A percentile compares a stretch with the other conserved stretches of the same genome.
Evolutionary conservation across 2,329 filamentous ascomycete genomes (phyloP).

Genomic region (Exophiala dermatitidis): DNA sequence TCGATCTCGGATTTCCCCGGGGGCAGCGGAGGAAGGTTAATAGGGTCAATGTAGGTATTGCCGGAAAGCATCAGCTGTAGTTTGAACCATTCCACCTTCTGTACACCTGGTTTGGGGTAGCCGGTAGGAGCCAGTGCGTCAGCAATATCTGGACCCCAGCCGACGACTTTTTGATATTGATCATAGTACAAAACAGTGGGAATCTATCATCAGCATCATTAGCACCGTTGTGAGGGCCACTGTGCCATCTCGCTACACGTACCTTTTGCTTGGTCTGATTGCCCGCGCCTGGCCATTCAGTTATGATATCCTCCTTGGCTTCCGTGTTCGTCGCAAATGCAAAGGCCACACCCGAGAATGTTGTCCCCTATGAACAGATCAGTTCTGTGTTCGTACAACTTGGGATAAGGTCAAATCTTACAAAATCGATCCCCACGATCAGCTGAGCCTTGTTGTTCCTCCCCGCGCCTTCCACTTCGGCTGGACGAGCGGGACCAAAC

Average conservation of each 20-base stretch:
- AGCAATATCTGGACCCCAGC: constrained; percentile 96
- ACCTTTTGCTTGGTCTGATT: constrained; percentile 99
- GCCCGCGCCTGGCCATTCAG: constrained; percentile 95
- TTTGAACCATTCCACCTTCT: constrained; percentile 99
- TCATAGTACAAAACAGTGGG: constrained; percentile 99
- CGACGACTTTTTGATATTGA: constrained; percentile 98
- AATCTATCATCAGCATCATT: constrained; percentile 54
- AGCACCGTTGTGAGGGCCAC: not conserved
- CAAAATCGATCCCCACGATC: constrained; percentile 98
- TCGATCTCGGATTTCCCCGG: constrained; percentile 98
- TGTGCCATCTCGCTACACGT: not conserved
- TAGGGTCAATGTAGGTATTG: constrained; percentile 98
- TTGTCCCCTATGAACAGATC: constrained; percentile 63
- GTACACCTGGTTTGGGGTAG: constrained; percentile 93
- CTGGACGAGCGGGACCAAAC: constrained; percentile 32
- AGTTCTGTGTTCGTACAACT: not conserved
- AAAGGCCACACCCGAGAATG: constrained; percentile 95
- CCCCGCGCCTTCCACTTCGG: constrained; percentile 78
- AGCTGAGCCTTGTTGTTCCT: constrained; percentile 95
- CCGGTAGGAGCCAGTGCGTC: constrained; percentile 93
- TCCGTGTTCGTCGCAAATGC: constrained; percentile 91
- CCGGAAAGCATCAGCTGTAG: constrained; percentile 97
- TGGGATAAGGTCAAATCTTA: constrained; percentile 42
- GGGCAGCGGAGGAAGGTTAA: constrained; percentile 93
- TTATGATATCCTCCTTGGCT: constrained; percentile 97